Conservation (phyloP, 371 early-diverging fungal species). For the Mucor sp. region DNA sequence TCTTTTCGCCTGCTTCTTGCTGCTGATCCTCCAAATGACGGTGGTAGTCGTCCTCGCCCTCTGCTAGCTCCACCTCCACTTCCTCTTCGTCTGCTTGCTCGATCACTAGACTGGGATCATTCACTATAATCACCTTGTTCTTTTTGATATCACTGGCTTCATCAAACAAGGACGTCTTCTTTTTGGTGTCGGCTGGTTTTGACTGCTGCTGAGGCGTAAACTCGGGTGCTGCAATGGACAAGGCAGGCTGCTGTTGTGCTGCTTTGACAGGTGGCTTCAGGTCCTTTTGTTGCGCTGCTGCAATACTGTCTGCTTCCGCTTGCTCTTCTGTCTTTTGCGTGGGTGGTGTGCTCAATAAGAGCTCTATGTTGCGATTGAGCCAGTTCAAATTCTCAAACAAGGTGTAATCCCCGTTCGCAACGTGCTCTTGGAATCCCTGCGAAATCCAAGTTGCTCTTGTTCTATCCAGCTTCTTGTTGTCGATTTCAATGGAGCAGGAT, state of each 20-base stretch:
- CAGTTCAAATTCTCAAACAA: slow-evolving; percentile 67
- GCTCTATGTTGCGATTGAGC: slow-evolving; percentile 60
- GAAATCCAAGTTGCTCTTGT: slow-evolving; percentile 48
- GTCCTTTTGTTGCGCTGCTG: slow-evolving; percentile 18
- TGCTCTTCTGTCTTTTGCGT: slow-evolving; percentile 20
- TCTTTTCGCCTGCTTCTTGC: slow-evolving; percentile 1
- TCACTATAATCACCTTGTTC: slow-evolving; percentile 37
- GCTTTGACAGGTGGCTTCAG: slow-evolving; percentile 10
- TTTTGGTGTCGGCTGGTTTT: neutral
- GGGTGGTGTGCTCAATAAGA: slow-evolving; percentile 23
- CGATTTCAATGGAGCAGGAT: slow-evolving; percentile 52
- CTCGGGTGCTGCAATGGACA: slow-evolving; percentile 14
- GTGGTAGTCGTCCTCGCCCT: slow-evolving; percentile 5
- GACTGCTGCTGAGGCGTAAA: slow-evolving; percentile 10
- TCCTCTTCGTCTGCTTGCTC: slow-evolving; percentile 33
- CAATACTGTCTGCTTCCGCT: slow-evolving; percentile 6
- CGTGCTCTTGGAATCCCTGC: slow-evolving; percentile 54
- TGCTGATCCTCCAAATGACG: neutral
- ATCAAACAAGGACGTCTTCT: slow-evolving; percentile 22
- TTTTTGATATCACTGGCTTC: slow-evolving; percentile 20
- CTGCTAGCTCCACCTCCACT: slow-evolving; percentile 14
- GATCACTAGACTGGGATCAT: slow-evolving; percentile 29
- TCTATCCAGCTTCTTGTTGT: slow-evolving; percentile 41
- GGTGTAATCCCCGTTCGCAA: slow-evolving; percentile 27
- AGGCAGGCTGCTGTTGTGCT: neutral